Evolutionary conservation across 805 yeast genomes (phyloP).

Genomic region (Yamadazyma nakazawae): DNA sequence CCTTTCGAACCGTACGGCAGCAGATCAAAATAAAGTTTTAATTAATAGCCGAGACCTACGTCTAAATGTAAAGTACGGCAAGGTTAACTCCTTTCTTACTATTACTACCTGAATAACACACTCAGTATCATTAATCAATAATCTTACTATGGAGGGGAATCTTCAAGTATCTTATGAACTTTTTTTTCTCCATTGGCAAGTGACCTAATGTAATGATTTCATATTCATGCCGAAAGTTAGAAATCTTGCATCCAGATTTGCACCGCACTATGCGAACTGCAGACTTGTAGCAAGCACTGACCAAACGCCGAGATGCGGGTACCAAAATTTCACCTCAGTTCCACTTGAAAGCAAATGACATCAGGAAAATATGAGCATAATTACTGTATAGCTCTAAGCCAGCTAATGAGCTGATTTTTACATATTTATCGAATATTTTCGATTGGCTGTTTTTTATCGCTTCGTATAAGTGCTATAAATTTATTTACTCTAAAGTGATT

Average conservation of each 20-base stretch:
- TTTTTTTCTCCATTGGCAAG: neutral
- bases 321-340: neutral
- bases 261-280: neutral
- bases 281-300: too few species aligned
- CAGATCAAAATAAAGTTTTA: too few species aligned
- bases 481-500: neutral
- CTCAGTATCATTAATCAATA: too few species aligned
- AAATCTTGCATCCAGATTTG: neutral
- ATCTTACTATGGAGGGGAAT: constrained; percentile 1
- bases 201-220: neutral
- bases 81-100: too few species aligned
- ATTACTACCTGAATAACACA: too few species aligned
- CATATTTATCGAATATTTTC: too few species aligned
- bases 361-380: neutral
- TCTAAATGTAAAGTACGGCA: too few species aligned
- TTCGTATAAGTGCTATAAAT: too few species aligned
- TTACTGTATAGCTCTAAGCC: neutral
- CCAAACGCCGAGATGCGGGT: constrained; percentile 5
- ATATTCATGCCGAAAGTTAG: neutral
- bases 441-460: too few species aligned
- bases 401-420: neutral
- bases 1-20: too few species aligned
- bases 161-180: neutral
- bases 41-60: too few species aligned
- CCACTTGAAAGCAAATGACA: neutral